Evolutionary conservation across 2,329 filamentous ascomycete species (phyloP).

Genomic region (Aotearoamyces nothofagi): DNA sequence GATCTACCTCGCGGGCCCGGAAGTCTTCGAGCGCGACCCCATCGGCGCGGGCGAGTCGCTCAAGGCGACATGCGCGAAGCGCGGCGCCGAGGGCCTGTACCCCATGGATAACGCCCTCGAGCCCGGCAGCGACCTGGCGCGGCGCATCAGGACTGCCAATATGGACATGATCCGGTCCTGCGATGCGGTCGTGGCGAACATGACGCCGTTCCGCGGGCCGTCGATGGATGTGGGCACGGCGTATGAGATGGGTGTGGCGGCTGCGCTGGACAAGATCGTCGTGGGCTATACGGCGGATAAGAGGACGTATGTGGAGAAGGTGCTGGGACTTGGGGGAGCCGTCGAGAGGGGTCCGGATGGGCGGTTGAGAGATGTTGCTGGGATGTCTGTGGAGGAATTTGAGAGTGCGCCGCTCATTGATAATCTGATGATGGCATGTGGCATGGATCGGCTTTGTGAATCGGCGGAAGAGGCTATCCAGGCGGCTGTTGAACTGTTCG

Average conservation of each 20-base stretch:
- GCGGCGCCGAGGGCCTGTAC: conserved; percentile 9
- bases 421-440: conserved; percentile 13
- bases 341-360: conserved; percentile 9
- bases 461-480: conserved; percentile 11
- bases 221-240: conserved; percentile 14
- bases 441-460: conserved; percentile 8
- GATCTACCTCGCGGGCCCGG: conserved; percentile 14
- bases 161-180: conserved; percentile 10
- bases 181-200: conserved; percentile 12
- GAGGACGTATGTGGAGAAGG: conserved; percentile 9
- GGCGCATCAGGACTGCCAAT: conserved; percentile 10
- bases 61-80: conserved; percentile 8
- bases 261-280: conserved; percentile 11
- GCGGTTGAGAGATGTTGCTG: conserved; percentile 9
- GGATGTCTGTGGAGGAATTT: conserved; percentile 26
- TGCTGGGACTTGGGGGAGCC: conserved; percentile 1
- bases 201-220: conserved; percentile 12
- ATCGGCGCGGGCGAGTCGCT: conserved; percentile 7
- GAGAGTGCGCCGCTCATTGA: conserved; percentile 24
- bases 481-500: conserved; percentile 6
- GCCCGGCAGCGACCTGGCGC: conserved; percentile 7
- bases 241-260: conserved; percentile 14
- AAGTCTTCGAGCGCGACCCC: conserved; percentile 11
- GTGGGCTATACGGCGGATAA: conserved; percentile 10
- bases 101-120: conserved; percentile 11